Percentiles rank a stretch among this genome's conserved stretches.
Evolutionary conservation across 202 grass and related monocot species (phyloP).

Genomic region (Panicum virgatum): DNA sequence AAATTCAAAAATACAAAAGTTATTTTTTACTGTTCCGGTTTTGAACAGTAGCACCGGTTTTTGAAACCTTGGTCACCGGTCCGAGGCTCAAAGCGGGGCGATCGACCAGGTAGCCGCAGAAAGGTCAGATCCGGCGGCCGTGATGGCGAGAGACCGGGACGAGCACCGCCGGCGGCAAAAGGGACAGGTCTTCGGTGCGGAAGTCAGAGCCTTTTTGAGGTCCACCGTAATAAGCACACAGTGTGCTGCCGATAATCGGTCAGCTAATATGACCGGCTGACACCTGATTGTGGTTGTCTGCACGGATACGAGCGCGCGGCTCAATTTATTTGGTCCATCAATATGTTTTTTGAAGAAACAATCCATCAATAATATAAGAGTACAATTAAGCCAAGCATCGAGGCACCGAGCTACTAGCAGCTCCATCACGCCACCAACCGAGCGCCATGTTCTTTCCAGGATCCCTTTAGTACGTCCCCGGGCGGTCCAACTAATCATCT

Average conservation of each 20-base stretch:
- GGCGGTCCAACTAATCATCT: conserved; percentile 2
- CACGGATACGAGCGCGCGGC: background rate
- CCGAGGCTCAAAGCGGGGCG: too few species aligned
- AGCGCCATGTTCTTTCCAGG: conserved; percentile 16
- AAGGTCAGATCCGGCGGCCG: background rate
- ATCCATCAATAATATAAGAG: background rate
- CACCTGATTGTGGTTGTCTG: background rate
- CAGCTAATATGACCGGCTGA: too few species aligned
- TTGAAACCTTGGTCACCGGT: too few species aligned
- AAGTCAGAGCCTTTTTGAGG: background rate
- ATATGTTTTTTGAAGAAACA: background rate
- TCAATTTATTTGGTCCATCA: background rate
- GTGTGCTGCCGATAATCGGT: background rate
- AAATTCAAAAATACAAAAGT: too few species aligned
- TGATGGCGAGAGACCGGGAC: background rate
- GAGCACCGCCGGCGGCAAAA: background rate
- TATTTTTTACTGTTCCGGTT: too few species aligned
- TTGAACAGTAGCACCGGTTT: too few species aligned
- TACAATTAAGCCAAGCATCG: background rate
- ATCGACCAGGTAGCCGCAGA: background rate
- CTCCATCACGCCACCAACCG: background rate
- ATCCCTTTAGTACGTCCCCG: conserved; percentile 16
- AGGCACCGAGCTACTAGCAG: background rate
- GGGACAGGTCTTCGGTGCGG: background rate
- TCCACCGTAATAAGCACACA: background rate